Conservation (phyloP, 257 asterid genomes). For the Solanum boliviense region DNA sequence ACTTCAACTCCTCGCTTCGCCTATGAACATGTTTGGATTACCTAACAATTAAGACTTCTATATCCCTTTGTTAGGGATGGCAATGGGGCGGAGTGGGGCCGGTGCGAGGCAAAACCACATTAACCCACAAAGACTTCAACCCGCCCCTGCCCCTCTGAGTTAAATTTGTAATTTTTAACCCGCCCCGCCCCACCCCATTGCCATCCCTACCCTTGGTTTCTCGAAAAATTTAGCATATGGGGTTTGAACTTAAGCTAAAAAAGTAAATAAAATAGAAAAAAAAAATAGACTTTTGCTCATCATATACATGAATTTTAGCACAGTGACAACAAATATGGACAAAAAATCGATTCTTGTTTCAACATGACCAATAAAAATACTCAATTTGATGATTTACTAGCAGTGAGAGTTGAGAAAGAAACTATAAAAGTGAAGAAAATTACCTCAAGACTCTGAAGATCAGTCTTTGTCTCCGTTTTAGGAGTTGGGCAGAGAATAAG, state of each 20-base stretch:
- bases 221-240: neutral
- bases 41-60: neutral
- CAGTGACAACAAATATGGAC: neutral
- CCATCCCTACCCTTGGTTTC: neutral
- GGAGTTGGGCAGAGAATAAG: neutral
- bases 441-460: neutral
- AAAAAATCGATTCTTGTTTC: neutral
- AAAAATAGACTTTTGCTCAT: neutral
- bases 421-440: neutral
- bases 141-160: neutral
- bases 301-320: neutral
- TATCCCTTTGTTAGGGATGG: neutral
- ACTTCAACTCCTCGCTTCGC: neutral
- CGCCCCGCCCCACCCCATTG: neutral
- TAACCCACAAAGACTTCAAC: neutral
- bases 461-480: neutral
- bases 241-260: neutral
- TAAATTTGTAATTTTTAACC: no score
- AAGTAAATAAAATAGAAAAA: neutral
- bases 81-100: neutral
- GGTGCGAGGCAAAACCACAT: rapidly evolving
- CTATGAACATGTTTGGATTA: neutral
- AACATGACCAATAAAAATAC: neutral
- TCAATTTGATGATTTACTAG: neutral
- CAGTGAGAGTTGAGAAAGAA: neutral